These are phyloP conservation scores for Plenodomus tracheiphilus DNA, from an alignment of 2,329 filamentous ascomycete genomes.

Conservation along the genomic window DNA sequence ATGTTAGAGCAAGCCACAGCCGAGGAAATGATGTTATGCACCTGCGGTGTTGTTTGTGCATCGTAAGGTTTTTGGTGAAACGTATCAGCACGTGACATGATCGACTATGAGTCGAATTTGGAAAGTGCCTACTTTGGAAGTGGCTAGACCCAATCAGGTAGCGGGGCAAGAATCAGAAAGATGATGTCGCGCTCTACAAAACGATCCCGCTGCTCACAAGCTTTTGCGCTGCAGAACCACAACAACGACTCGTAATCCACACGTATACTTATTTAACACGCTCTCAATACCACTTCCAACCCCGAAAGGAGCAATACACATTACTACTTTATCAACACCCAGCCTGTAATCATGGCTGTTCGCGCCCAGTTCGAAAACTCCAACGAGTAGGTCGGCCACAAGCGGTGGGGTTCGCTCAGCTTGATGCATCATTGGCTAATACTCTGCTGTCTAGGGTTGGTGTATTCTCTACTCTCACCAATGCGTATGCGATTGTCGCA, in stretches of 20 bases:
- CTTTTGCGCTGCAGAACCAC: slow-evolving; percentile 16
- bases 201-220: slow-evolving; percentile 26
- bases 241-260: slow-evolving; percentile 12
- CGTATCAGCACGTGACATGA: no score
- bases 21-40: no score
- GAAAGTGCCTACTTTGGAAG: slow-evolving; percentile 12
- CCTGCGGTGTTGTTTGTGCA: no score
- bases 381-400: slow-evolving; percentile 69
- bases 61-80: no score
- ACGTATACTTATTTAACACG: background rate
- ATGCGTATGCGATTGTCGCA: slow-evolving; percentile 93
- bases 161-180: slow-evolving; percentile 27
- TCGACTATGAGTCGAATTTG: slow-evolving; percentile 31
- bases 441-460: slow-evolving; percentile 68
- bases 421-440: slow-evolving; percentile 17
- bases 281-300: background rate
- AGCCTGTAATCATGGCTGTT: slow-evolving; percentile 52
- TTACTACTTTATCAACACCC: slow-evolving; percentile 1
- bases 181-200: slow-evolving; percentile 32
- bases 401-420: background rate
- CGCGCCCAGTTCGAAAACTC: slow-evolving; percentile 80
- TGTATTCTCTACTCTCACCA: slow-evolving; percentile 95
- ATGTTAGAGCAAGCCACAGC: no score
- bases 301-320: background rate
- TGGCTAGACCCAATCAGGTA: slow-evolving; percentile 16